phyloP scores from a whole-genome alignment of 176 grass and related monocot species.

The Leersia perrieri region DNA sequence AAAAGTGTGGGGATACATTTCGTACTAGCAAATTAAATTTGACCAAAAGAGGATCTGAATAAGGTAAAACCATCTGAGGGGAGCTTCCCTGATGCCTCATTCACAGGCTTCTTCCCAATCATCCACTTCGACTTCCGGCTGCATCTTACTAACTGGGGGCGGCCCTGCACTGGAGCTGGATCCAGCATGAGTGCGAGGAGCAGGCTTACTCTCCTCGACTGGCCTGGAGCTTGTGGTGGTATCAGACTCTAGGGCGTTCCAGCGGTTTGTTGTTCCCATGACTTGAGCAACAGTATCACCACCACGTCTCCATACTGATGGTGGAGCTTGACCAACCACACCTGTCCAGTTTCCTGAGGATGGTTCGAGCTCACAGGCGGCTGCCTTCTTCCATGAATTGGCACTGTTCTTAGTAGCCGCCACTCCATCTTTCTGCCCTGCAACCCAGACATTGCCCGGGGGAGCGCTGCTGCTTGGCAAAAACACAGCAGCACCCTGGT shows the following conservation, averaged over 20 bases:
- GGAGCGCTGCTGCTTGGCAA: slow-evolving; percentile 36
- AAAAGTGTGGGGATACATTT: background rate
- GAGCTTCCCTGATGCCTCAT: slow-evolving; percentile 3
- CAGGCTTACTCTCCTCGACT: slow-evolving; percentile 5
- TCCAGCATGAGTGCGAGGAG: background rate
- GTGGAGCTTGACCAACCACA: slow-evolving; percentile 39
- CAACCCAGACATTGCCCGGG: slow-evolving; percentile 49
- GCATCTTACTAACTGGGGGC: slow-evolving; percentile 29
- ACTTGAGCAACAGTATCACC: slow-evolving; percentile 29
- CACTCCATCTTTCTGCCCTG: slow-evolving; percentile 39
- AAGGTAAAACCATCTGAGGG: background rate
- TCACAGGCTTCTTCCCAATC: slow-evolving; percentile 89
- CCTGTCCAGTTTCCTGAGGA: slow-evolving; percentile 52
- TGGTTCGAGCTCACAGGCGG: slow-evolving; percentile 44
- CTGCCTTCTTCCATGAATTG: slow-evolving; percentile 75
- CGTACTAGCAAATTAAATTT: background rate
- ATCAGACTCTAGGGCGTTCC: slow-evolving; percentile 70
- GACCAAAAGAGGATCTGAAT: slow-evolving; percentile 11
- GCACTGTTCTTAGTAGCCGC: slow-evolving; percentile 36
- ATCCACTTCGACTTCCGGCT: slow-evolving; percentile 58
- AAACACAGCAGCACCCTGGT: slow-evolving; percentile 67
- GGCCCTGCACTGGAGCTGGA: background rate
- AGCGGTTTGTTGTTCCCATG: slow-evolving; percentile 50
- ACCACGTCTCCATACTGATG: slow-evolving; percentile 11
- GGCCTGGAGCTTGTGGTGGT: slow-evolving; percentile 27